phyloP scores from a whole-genome alignment of 1,284 basidiomycete species.

The Cryptococcus wingfieldii region DNA sequence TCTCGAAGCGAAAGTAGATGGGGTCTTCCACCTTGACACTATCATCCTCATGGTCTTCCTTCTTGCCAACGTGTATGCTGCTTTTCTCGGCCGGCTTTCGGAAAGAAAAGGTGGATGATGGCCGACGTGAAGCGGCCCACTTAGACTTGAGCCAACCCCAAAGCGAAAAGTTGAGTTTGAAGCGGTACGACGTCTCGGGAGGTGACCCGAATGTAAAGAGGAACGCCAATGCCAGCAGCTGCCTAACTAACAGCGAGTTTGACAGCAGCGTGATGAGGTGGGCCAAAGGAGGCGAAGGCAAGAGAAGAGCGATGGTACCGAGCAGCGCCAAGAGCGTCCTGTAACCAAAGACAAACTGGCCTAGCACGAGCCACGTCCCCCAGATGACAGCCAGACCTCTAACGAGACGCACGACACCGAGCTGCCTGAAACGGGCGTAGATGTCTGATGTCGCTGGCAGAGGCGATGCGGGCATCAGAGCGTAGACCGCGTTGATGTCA shows the following conservation, averaged over 20 bases:
- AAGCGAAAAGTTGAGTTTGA: slow-evolving; percentile 31
- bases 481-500: slow-evolving; percentile 46
- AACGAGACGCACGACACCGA: slow-evolving; percentile 30
- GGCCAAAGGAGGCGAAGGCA: slow-evolving; percentile 43
- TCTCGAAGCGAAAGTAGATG: slow-evolving; percentile 74
- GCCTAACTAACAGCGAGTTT: slow-evolving; percentile 38
- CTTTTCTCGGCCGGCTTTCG: slow-evolving; percentile 16
- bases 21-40: slow-evolving; percentile 26
- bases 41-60: slow-evolving; percentile 13
- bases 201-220: slow-evolving; percentile 46
- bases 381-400: slow-evolving; percentile 44
- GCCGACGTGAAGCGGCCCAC: slow-evolving; percentile 41
- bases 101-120: slow-evolving; percentile 39
- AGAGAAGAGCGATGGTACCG: slow-evolving; percentile 41
- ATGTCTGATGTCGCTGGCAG: slow-evolving; percentile 17
- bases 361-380: slow-evolving; percentile 41
- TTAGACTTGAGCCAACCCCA: slow-evolving; percentile 42
- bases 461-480: slow-evolving; percentile 40
- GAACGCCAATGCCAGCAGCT: slow-evolving; percentile 33
- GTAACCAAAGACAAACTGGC: slow-evolving; percentile 29
- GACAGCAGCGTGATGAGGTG: slow-evolving; percentile 36
- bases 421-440: slow-evolving; percentile 36
- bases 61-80: slow-evolving; percentile 3
- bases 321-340: slow-evolving; percentile 35
- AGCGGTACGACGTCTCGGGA: slow-evolving; percentile 27